A percentile compares a stretch with the other conserved stretches of the same genome.
These are phyloP conservation scores for Adiantum capillusveneris DNA, from an alignment of 75 land plant genomes.

Conservation along the genomic window DNA sequence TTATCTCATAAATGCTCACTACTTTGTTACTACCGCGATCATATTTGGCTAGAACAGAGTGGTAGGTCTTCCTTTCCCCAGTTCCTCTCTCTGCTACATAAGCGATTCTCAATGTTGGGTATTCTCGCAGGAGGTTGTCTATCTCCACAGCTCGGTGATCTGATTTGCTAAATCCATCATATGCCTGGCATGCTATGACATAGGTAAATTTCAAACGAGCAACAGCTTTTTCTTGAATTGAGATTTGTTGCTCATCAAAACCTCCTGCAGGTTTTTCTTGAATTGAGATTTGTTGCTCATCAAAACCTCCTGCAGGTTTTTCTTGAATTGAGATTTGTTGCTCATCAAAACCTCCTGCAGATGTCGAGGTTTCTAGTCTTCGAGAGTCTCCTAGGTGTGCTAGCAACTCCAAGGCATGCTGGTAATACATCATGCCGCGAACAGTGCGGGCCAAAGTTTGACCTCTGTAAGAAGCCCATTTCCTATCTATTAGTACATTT, in stretches of 20 bases:
- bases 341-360: neutral
- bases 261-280: neutral
- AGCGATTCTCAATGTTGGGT: constrained; percentile 17
- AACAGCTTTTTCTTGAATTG: constrained; percentile 67
- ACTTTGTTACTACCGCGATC: constrained; percentile 19
- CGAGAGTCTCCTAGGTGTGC: constrained; percentile 22
- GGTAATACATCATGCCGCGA: constrained; percentile 48
- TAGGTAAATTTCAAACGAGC: constrained; percentile 93
- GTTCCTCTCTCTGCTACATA: constrained; percentile 16
- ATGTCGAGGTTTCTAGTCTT: too few relatives aligned
- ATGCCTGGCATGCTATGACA: constrained; percentile 94
- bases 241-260: constrained; percentile 11
- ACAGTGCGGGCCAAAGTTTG: constrained; percentile 48
- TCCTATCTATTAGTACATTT: constrained; percentile 10
- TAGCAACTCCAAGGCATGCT: constrained; percentile 35
- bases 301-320: neutral
- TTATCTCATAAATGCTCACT: constrained; percentile 70
- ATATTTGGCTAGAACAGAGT: constrained; percentile 31
- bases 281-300: constrained; percentile 29
- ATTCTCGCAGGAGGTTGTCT: constrained; percentile 68
- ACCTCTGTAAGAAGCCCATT: constrained; percentile 47
- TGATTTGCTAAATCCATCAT: constrained; percentile 75
- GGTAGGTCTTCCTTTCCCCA: constrained; percentile 2
- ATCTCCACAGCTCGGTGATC: constrained; percentile 83
- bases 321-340: constrained; percentile 28